These are phyloP conservation scores for Urochloa ruziziensis DNA, from an alignment of 176 grass and related monocot species.

Conservation along the genomic window DNA sequence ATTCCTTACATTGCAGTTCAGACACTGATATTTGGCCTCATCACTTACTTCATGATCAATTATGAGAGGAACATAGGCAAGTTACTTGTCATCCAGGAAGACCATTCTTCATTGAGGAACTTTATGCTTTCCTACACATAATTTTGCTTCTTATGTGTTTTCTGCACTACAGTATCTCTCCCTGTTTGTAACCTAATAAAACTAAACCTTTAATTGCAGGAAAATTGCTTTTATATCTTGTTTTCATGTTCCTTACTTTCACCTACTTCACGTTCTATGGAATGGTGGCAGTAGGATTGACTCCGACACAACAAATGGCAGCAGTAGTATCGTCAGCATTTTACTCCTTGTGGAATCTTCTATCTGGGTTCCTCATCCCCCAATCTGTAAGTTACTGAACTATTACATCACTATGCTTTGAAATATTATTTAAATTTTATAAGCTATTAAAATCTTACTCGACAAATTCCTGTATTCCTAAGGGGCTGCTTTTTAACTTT, in stretches of 20 bases:
- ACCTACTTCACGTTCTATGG: constrained; percentile 85
- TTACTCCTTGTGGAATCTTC: constrained; percentile 80
- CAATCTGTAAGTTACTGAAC: constrained; percentile 49
- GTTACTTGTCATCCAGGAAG: background rate
- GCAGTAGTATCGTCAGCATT: constrained; percentile 71
- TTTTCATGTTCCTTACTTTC: constrained; percentile 76
- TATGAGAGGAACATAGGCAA: constrained; percentile 69
- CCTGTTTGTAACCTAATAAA: constrained; percentile 1
- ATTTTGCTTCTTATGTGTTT: background rate
- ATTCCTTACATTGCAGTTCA: constrained; percentile 66
- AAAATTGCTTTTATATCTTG: constrained; percentile 64
- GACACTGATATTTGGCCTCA: constrained; percentile 65
- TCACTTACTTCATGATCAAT: constrained; percentile 83
- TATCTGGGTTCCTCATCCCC: constrained; percentile 70
- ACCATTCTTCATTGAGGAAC: background rate
- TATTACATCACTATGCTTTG: background rate
- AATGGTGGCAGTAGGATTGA: constrained; percentile 72
- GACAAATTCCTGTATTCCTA: background rate
- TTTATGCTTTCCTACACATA: background rate
- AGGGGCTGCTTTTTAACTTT: background rate
- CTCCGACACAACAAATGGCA: constrained; percentile 57
- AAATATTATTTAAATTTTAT: background rate
- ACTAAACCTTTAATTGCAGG: constrained; percentile 34
- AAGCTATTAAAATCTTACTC: background rate
- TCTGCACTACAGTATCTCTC: background rate